Base-by-base conservation (phyloP, 2,329 filamentous ascomycete genomes). In the Dothideomycetidae sp. region DNA sequence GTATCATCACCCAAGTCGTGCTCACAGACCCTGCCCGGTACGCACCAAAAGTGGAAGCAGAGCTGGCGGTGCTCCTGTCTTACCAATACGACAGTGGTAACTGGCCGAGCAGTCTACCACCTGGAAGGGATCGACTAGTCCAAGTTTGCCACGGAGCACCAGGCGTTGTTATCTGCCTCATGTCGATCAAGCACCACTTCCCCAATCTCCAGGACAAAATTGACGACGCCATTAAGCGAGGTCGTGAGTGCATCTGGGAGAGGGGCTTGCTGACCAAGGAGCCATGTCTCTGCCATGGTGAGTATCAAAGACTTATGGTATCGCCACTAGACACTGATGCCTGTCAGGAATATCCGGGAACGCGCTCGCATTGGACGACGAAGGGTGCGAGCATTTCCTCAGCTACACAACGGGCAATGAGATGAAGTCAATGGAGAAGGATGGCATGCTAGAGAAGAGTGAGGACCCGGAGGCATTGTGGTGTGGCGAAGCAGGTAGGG, bases 91-190 rank as follows among this genome's bases (percentile, higher is more conserved):
- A 67, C 3, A 70, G 67, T 42, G 75, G 76, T 3, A 80, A 79
- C 50, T 81, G 76, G 58, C 72, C 73, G 1, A 67, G 67, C 5
- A 69, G 64, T 32, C 61, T 69, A 7, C 64, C 63, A 42, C 52
- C 62, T 36, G 59, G 67, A 17, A 62, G 59, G 32, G 59, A 64
- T 43, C 56, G 62, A 29, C 58, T 75, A 5, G 67, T 80, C 5
- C 75, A 80, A 49, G 75, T 77, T 54, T 81, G 75, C 48, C 76
- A 80, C 48, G 77, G 77, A 2, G 73, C 72, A 0, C 71, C 76
- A 2, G 77, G 76, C 0, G 67, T 78, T 14, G 57, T 78, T 5
- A 57, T 68, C 19, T 75, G 72, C 4, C 61, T 81, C 5, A 48
- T 66, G 3, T 67, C 69, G 1, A 62, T 81, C 36, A 60, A 62